phyloP scores from a whole-genome alignment of 148 eudicot genomes.

The Tetragonia tetragonoides region DNA sequence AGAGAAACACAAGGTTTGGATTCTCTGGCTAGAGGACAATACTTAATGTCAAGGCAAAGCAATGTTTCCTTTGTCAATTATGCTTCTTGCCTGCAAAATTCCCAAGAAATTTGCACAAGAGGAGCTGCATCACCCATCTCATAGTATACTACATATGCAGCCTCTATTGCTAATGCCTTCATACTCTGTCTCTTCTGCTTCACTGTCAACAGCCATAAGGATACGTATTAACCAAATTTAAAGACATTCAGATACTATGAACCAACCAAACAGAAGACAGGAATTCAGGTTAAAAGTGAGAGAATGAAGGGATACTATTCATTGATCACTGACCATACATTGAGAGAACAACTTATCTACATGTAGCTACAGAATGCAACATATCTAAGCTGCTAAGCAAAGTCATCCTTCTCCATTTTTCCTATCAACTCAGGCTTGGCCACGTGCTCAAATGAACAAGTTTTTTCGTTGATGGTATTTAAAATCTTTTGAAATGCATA shows the following conservation, averaged over 20 bases:
- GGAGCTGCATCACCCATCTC: conserved; percentile 4
- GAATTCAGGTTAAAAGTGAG: not conserved
- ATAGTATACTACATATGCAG: conserved; percentile 13
- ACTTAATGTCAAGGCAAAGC: not conserved
- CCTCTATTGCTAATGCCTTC: conserved; percentile 18
- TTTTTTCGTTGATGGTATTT: no score
- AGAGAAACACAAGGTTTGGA: not conserved
- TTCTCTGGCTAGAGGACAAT: not conserved
- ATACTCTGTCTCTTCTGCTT: conserved; percentile 9
- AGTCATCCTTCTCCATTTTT: no score
- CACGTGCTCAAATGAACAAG: no score
- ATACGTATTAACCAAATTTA: not conserved
- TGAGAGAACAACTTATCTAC: not conserved
- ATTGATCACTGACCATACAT: not conserved
- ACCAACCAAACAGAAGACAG: no score
- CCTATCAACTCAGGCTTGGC: no score
- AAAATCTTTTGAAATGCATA: no score
- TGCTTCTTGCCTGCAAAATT: not conserved
- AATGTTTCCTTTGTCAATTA: not conserved
- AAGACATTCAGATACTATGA: no score
- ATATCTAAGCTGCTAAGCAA: no score
- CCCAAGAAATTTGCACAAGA: not conserved
- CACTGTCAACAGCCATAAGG: conserved; percentile 12
- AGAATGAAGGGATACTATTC: not conserved
- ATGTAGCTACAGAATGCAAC: no score